phyloP scores from a whole-genome alignment of 2,329 filamentous ascomycete species.

The Talaromyces sp. region DNA sequence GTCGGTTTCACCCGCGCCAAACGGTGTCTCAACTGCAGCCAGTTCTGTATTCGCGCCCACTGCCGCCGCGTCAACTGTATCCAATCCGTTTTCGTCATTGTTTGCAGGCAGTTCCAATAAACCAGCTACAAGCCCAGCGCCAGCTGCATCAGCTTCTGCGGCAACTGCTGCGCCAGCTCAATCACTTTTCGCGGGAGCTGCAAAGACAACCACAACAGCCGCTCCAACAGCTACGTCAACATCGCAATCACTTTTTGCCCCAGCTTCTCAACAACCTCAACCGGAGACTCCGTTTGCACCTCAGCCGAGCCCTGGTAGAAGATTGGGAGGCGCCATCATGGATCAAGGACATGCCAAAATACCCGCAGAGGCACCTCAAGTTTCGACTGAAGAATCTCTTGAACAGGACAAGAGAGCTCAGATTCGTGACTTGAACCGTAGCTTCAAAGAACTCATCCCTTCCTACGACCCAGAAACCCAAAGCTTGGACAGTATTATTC shows the following conservation, averaged over 20 bases:
- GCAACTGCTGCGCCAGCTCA: not conserved
- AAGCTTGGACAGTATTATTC: constrained; percentile 33
- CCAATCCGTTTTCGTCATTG: constrained; percentile 4
- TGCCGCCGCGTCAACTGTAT: not conserved
- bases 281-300: not conserved
- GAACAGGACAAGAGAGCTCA: constrained; percentile 5
- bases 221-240: not conserved
- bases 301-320: not conserved
- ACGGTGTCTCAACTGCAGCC: constrained; percentile 6
- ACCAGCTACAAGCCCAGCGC: not conserved
- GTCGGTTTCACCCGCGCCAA: constrained; percentile 2
- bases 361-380: not conserved
- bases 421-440: constrained; percentile 28
- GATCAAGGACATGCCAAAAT: not conserved
- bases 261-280: not conserved
- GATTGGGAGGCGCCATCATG: constrained; percentile 2
- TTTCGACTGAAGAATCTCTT: not conserved
- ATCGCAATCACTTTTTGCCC: not conserved
- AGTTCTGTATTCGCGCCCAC: constrained; percentile 10
- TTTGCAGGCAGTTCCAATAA: not conserved
- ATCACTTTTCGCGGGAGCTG: not conserved
- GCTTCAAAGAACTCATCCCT: constrained; percentile 30
- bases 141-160: not conserved
- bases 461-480: constrained; percentile 28
- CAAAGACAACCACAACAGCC: not conserved